Evolutionary conservation across 2,329 filamentous ascomycete species (phyloP), one percentile per base, ranked within the genome.

Genomic region (Fusarium marasasianum): DNA sequence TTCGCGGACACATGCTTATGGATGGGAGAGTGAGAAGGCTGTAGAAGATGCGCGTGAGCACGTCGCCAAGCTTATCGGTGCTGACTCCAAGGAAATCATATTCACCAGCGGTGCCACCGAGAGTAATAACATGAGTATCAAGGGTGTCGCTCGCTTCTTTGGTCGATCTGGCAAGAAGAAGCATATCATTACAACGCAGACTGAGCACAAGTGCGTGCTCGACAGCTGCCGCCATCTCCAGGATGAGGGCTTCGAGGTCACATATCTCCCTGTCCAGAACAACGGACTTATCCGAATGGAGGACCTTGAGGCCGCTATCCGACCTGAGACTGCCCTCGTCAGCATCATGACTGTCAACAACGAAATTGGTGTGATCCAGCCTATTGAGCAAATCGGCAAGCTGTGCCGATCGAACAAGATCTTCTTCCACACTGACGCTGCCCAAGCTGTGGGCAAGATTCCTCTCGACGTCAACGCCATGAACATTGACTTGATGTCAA

Each of bases 271-370:
- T 8, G 96, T 99, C 10, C 90, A 95, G 83, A 89, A 85, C 79
- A 96, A 94, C 76, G 96, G 96, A n/a, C 85, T 98, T 75, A 87
- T 99, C 78, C 90, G 92, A 76, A 89, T 99, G 86, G 89, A 93
- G 47, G 91, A 96, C 77, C 89, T 99, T 37, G 93, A 97, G 84
- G 93, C 91, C 29, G 94, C 96, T 31, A 97, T 99, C 72, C 91
- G 93, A 69, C 95, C 95, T 2, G 95, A 98, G 69, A 99, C 96
- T 20, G 92, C 91, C 48, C 86, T 99, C 37, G 95, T 98, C 83
- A 98, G 95, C 81, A 94, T 99, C 83, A 99, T 99, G 96, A 92
- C 96, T 2, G 96, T 99, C 79, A 99, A 99, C 87, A 99, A 99
- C 83, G 96, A 99, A 85, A 98, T 99, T 79, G 96, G 96, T 80